phyloP scores from a whole-genome alignment of 31 red algal species.

The Odonthalia washingtoniensis region DNA sequence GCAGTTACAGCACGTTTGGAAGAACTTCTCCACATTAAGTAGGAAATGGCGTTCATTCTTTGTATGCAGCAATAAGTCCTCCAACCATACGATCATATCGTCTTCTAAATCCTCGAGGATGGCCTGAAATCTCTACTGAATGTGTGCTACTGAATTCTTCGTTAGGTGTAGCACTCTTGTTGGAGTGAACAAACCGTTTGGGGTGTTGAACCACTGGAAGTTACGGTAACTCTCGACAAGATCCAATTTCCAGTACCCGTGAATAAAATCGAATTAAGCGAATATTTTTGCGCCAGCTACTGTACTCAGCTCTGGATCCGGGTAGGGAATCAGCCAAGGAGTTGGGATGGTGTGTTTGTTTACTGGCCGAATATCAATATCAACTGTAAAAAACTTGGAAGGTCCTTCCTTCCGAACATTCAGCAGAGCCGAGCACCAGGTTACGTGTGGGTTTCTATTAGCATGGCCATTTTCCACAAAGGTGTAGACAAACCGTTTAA shows the following conservation, averaged over 20 bases:
- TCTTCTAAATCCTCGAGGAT: background rate
- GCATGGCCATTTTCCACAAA: too few species aligned
- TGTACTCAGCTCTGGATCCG: constrained; percentile 10
- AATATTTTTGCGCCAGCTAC: constrained; percentile 2
- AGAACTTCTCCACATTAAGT: background rate
- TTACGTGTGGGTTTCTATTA: background rate
- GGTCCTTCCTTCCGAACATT: background rate
- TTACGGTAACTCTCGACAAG: too few species aligned
- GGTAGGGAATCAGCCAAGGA: constrained; percentile 26
- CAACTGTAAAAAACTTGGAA: background rate
- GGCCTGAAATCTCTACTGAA: constrained; percentile 3
- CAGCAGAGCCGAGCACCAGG: background rate
- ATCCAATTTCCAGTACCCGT: too few species aligned
- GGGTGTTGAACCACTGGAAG: too few species aligned
- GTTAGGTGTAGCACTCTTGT: too few species aligned
- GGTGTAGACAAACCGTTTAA: too few species aligned
- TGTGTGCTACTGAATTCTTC: constrained; percentile 16
- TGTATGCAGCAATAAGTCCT: constrained; percentile 40
- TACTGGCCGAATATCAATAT: background rate
- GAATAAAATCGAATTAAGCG: constrained; percentile 42
- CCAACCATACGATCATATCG: constrained; percentile 46
- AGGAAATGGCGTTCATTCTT: background rate
- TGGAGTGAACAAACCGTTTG: too few species aligned
- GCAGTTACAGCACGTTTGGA: constrained; percentile 1
- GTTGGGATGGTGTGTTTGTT: constrained; percentile 7